These are phyloP conservation scores for Backusella luteola DNA, from an alignment of 192 early-diverging fungal genomes.

Conservation along the genomic window DNA sequence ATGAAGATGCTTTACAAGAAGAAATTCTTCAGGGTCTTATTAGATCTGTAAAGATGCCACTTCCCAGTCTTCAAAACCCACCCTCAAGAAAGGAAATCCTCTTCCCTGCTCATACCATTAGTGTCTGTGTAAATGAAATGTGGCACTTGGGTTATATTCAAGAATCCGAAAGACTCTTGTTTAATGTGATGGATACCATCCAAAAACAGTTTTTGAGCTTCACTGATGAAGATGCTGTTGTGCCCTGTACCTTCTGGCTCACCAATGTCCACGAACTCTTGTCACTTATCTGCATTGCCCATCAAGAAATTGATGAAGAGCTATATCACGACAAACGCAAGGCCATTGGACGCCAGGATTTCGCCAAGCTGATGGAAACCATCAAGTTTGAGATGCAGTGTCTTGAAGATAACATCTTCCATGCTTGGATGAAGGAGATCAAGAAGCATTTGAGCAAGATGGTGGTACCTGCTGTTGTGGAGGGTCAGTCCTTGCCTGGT, in stretches of 20 bases:
- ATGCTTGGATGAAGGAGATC: conserved; percentile 97
- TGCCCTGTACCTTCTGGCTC: conserved; percentile 92
- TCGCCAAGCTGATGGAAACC: conserved; percentile 79
- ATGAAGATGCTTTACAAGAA: conserved; percentile 60
- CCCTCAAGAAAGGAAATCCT: conserved; percentile 85
- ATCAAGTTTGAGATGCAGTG: conserved; percentile 90
- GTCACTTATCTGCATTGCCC: conserved; percentile 78
- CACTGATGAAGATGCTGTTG: conserved; percentile 77
- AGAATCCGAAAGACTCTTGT: conserved; percentile 81
- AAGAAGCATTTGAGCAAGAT: conserved; percentile 94
- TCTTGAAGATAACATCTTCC: conserved; percentile 92
- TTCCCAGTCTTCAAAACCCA: conserved; percentile 75
- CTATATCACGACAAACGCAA: conserved; percentile 68
- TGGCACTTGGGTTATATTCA: conserved; percentile 79
- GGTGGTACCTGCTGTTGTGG: conserved; percentile 95
- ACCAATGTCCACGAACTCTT: conserved; percentile 95
- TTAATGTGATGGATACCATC: conserved; percentile 82
- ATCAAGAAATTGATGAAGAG: conserved; percentile 64
- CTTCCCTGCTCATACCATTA: conserved; percentile 94
- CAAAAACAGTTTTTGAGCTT: conserved; percentile 77
- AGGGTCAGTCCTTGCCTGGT: conserved; percentile 92
- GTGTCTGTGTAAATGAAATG: conserved; percentile 81
- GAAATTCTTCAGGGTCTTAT: conserved; percentile 92
- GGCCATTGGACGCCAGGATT: conserved; percentile 61
- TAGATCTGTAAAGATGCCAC: conserved; percentile 84